A percentile compares a stretch with the other conserved stretches of the same genome.
These are phyloP conservation scores for Fusarium graminum DNA, from an alignment of 2,329 filamentous ascomycete species.

Conservation along the genomic window DNA sequence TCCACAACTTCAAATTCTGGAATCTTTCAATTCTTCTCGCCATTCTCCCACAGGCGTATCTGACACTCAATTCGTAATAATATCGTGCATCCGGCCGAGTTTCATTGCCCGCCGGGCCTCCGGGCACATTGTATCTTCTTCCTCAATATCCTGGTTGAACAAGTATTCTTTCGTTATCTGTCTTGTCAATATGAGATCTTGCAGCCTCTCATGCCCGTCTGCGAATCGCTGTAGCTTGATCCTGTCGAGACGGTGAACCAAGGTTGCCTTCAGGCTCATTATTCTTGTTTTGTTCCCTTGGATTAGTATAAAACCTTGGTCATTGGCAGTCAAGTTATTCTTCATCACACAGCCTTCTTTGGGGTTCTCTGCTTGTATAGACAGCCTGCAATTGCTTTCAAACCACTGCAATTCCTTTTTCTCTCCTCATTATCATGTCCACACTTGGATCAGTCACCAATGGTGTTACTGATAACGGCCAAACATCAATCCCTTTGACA, in stretches of 20 bases:
- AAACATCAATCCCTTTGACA: slow-evolving; percentile 24
- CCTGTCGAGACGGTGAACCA: slow-evolving; percentile 8
- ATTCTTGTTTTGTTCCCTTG: neutral
- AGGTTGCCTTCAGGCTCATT: slow-evolving; percentile 16
- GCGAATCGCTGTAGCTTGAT: slow-evolving; percentile 8
- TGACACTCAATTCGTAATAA: neutral
- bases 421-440: slow-evolving; percentile 1
- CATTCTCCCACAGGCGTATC: neutral
- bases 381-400: neutral
- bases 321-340: neutral
- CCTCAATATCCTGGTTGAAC: neutral
- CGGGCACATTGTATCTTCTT: neutral
- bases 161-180: slow-evolving; percentile 9
- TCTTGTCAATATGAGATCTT: slow-evolving; percentile 24
- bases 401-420: neutral
- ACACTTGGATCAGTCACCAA: neutral
- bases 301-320: slow-evolving; percentile 3
- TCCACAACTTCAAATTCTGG: slow-evolving; percentile 5
- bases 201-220: slow-evolving; percentile 20
- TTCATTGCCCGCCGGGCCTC: slow-evolving; percentile 26
- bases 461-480: neutral
- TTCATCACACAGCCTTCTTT: neutral
- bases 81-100: neutral
- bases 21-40: neutral
- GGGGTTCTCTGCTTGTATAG: neutral